These are phyloP conservation scores for Phytophthora europaea DNA, from an alignment of 352 stramenopile species.

Conservation along the genomic window DNA sequence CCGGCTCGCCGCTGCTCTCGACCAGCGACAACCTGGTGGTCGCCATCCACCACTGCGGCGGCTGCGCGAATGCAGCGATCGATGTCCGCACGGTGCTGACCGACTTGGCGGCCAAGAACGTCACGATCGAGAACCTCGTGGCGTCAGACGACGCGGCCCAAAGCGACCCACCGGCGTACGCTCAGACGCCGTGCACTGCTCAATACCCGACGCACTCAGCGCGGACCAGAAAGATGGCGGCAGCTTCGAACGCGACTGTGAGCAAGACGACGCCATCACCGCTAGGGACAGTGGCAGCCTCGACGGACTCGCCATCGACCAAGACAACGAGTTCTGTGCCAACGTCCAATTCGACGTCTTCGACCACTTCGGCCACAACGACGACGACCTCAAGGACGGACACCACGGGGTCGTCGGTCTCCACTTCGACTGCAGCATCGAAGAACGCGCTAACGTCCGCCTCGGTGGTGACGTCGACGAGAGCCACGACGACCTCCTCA, in stretches of 20 bases:
- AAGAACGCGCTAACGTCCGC: constrained; percentile 18
- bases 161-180: constrained; percentile 20
- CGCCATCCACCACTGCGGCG: constrained; percentile 66
- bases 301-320: background rate
- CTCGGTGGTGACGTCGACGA: constrained; percentile 23
- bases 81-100: constrained; percentile 50
- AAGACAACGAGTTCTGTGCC: background rate
- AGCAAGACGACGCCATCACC: constrained; percentile 6
- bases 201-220: constrained; percentile 8
- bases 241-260: constrained; percentile 4
- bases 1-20: constrained; percentile 55
- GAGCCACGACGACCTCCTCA: background rate
- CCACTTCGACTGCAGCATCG: constrained; percentile 8
- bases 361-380: background rate
- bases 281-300: background rate
- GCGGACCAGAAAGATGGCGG: background rate
- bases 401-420: background rate
- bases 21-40: constrained; percentile 58
- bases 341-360: background rate
- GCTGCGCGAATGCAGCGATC: constrained; percentile 56
- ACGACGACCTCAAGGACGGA: constrained; percentile 1
- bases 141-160: constrained; percentile 18
- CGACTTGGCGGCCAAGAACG: constrained; percentile 45
- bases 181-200: constrained; percentile 30
- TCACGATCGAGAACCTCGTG: constrained; percentile 51